Base-by-base conservation (phyloP, 225 moss, liverwort and hornwort genomes). In the Thuidium tamariscinum region DNA sequence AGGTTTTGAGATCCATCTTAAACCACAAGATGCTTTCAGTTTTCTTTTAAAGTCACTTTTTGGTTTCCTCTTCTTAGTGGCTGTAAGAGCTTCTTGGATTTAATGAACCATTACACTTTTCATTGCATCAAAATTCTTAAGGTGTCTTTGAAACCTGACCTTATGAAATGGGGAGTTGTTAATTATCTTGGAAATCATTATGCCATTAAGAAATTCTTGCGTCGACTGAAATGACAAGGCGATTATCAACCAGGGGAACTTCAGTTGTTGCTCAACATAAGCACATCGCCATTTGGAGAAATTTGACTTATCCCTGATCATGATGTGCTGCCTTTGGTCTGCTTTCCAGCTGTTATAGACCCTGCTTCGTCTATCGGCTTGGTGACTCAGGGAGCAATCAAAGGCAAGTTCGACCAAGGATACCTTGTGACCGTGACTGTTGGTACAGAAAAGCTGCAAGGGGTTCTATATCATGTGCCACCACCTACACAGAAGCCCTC, bases 351-450 rank as follows among this genome's bases (percentile, higher is more conserved):
- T 86, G 90, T 79, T 79, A 77, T 86, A 76, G 94, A 94, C 89
- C 91, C 95, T 70, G 90, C 90, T 71, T 62, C 89, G 60, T 91
- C 92, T 15, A 88, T 98, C 39, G 97, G 96, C 54, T 49, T 83
- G 79, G 86, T 86, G 72, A 87, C 91, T 21, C 87, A 88, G 30
- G 97, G 96, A 41, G 86, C 94, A 14, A 93, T 98, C 81, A 92
- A 96, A 76, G 94, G 93, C 41, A 95, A 96, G 84, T 86, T 96
- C 79, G 96, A 98, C 65, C 92, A 93, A 79, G 97, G 97, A 39
- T 98, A 98, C 88, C 89, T 98, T 57, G 94, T 98, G n/a, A 94
- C 94, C 32, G 92, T 98, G 74, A 91, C 92, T 39, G 87, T 98
- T 25, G 96, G 94, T 69, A 88, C 94, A n/a, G 97, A 98, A 81